Evolutionary conservation across 2,329 filamentous ascomycete genomes (phyloP).

Genomic region (Claviceps pazoutovae): DNA sequence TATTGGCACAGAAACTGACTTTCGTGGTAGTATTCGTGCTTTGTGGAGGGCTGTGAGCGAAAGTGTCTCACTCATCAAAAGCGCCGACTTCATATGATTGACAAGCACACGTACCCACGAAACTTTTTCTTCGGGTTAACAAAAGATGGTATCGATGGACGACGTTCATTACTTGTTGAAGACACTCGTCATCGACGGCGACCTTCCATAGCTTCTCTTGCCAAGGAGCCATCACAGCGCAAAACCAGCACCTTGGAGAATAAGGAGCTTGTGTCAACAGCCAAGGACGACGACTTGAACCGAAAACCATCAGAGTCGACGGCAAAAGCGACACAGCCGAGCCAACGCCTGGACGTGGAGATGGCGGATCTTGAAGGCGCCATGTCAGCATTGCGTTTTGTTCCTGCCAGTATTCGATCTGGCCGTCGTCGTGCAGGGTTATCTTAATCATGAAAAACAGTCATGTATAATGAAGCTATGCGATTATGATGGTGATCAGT

Average conservation of each 20-base stretch:
- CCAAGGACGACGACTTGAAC: constrained; percentile 8
- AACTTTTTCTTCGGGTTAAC: constrained; percentile 82
- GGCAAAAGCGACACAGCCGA: constrained; percentile 7
- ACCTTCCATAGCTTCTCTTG: constrained; percentile 27
- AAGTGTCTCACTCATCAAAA: constrained; percentile 76
- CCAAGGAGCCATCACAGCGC: constrained; percentile 18
- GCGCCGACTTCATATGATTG: constrained; percentile 74
- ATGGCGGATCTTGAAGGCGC: constrained; percentile 51
- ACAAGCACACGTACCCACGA: constrained; percentile 84
- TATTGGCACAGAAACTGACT: neutral
- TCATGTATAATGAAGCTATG: constrained; percentile 9
- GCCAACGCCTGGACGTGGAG: constrained; percentile 27
- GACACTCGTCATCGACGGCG: constrained; percentile 32
- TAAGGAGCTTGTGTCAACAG: constrained; percentile 4
- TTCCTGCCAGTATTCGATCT: constrained; percentile 54
- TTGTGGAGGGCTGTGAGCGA: constrained; percentile 76
- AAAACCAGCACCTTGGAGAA: constrained; percentile 20
- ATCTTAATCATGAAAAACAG: constrained; percentile 26
- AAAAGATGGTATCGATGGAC: constrained; percentile 77
- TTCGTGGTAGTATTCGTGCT: constrained; percentile 59
- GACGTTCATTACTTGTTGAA: constrained; percentile 63
- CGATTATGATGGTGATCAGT: constrained; percentile 16
- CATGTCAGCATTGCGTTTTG: constrained; percentile 59
- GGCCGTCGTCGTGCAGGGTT: constrained; percentile 44
- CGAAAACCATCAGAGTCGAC: constrained; percentile 8